Evolutionary conservation across 108 stramenopile species (phyloP).

Genomic region (Aurantiochytrium sp.): DNA sequence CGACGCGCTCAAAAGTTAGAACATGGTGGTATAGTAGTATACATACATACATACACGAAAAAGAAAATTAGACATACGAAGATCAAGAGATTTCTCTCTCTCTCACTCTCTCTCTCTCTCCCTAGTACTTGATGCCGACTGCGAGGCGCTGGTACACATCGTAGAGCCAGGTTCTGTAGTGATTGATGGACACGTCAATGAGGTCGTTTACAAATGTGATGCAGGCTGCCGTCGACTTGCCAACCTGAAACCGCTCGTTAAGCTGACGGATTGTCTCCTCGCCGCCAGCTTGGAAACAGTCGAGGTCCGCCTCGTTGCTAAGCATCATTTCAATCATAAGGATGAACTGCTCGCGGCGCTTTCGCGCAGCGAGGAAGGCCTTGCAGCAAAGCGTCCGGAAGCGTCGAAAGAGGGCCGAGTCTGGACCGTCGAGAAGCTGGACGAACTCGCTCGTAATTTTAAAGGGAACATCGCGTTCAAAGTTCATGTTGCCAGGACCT

Average conservation of each 20-base stretch:
- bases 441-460: constrained; percentile 95
- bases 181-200: constrained; percentile 76
- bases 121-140: constrained; percentile 62
- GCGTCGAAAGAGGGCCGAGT: constrained; percentile 65
- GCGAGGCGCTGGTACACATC: constrained; percentile 87
- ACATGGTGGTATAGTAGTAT: too few relatives aligned
- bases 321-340: constrained; percentile 86
- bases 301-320: constrained; percentile 79
- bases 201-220: constrained; percentile 75
- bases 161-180: constrained; percentile 92
- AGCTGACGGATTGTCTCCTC: constrained; percentile 63
- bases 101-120: too few relatives aligned
- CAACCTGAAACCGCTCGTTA: constrained; percentile 71
- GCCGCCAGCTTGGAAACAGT: constrained; percentile 61
- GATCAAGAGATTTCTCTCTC: too few relatives aligned
- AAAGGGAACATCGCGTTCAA: constrained; percentile 83
- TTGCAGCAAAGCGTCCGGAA: constrained; percentile 78
- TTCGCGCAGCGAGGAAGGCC: constrained; percentile 69
- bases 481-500: constrained; percentile 84
- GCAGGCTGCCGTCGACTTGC: constrained; percentile 65
- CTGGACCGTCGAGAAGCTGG: constrained; percentile 85
- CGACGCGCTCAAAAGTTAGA: too few relatives aligned
- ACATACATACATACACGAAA: too few relatives aligned
- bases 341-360: constrained; percentile 75
- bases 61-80: too few relatives aligned